phyloP scores from a whole-genome alignment of 2,329 filamentous ascomycete genomes.

The Verticillium isaacii region DNA sequence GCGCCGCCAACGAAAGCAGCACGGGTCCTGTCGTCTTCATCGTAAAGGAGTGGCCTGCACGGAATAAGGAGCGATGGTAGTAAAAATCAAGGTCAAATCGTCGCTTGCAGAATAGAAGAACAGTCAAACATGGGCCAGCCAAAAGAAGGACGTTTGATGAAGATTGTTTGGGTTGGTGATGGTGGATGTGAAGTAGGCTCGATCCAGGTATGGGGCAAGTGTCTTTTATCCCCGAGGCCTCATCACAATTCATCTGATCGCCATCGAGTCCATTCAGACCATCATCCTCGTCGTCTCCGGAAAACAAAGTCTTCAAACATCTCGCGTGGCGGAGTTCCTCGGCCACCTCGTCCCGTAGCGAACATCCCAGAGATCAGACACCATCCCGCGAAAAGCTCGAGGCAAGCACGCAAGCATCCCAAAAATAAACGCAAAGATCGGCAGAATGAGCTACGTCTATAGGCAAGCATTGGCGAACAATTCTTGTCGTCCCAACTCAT shows the following conservation, averaged over 20 bases:
- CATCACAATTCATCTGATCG: background rate
- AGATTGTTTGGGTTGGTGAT: background rate
- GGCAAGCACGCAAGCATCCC: background rate
- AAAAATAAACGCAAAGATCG: background rate
- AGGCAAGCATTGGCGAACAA: background rate
- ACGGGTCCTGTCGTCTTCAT: slow-evolving; percentile 11
- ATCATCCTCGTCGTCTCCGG: background rate
- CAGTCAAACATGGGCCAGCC: background rate
- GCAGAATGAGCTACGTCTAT: background rate
- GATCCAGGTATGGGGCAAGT: background rate
- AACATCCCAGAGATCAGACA: background rate
- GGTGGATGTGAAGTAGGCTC: background rate
- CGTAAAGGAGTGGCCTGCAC: slow-evolving; percentile 4
- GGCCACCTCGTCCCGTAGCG: background rate
- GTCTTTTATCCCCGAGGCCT: background rate
- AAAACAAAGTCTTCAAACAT: background rate
- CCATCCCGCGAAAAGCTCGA: background rate
- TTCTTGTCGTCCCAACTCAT: background rate
- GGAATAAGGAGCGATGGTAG: background rate
- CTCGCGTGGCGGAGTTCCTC: background rate
- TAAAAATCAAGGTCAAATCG: background rate
- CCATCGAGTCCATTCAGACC: background rate
- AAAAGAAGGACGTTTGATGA: background rate
- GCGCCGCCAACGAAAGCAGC: slow-evolving; percentile 9
- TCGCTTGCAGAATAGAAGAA: background rate